Evolutionary conservation across 257 asterid species (phyloP).

Genomic region (Lithospermum erythrorhizon): DNA sequence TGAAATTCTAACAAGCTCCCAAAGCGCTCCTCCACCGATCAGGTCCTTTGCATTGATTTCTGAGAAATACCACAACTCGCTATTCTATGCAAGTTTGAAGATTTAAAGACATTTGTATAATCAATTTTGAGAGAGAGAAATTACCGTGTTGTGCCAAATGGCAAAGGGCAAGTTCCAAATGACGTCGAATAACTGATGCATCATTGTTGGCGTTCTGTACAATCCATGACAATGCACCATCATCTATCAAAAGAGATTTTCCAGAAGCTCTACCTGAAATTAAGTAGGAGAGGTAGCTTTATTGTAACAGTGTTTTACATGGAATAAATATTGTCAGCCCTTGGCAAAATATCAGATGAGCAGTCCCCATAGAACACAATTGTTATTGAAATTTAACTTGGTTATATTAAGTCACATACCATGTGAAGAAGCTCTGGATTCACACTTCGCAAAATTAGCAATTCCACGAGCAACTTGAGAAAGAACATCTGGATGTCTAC

Average conservation of each 20-base stretch:
- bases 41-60: conserved; percentile 85
- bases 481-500: conserved; percentile 91
- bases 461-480: conserved; percentile 98
- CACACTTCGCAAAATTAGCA: conserved; percentile 96
- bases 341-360: too few species aligned
- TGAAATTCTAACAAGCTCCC: conserved; percentile 97
- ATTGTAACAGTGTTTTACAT: background rate
- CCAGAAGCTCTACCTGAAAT: conserved; percentile 56
- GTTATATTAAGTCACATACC: conserved; percentile 28
- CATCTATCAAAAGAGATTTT: conserved; percentile 77
- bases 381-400: too few species aligned
- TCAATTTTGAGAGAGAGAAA: background rate
- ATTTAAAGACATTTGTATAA: background rate
- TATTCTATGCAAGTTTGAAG: background rate
- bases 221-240: conserved; percentile 90
- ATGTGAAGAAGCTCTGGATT: conserved; percentile 81
- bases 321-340: too few species aligned
- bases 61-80: conserved; percentile 18
- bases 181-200: conserved; percentile 90
- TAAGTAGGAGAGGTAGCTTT: background rate
- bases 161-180: conserved; percentile 95
- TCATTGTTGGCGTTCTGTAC: conserved; percentile 95
- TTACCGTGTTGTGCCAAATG: conserved; percentile 98
- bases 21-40: conserved; percentile 91
- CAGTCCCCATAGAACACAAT: too few species aligned